Base-by-base conservation (phyloP, 176 grass and related monocot species). In the Hordeum marinum region DNA sequence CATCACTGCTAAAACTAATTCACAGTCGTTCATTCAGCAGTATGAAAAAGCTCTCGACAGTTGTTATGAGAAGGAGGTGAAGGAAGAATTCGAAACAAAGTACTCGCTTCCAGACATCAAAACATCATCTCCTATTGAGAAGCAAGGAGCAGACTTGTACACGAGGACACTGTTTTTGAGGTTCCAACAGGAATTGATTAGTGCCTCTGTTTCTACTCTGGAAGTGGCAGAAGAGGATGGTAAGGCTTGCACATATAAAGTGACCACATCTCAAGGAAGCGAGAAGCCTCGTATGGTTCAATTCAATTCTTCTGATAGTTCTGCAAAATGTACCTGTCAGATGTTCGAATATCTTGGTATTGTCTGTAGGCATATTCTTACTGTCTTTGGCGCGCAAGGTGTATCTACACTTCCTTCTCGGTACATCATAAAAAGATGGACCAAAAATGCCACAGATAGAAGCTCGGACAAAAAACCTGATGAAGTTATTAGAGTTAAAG, bases 81-180 rank as follows among this genome's bases (percentile, higher is more conserved):
- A 91, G 83, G 90, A 88, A 85, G 90, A 91, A 67, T 85, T 91
- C 17, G 90, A 91, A 65, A 91, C 90, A 27, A 91, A 88, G 75
- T 91, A 91, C 64, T 91, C 90, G 5, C 79, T 79, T 67, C 86
- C 90, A 79, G 83, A 91, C 73, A 72, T 91, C 54, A 91, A 91
- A 50, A 91, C 85, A 76, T 70, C 85, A 70, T 92, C 87, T 43
- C 75, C 87, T 86, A 84, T 92, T 34, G 90, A 92, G 60, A 92
- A 89, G 40, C 90, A 86, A 83, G 87, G 73, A 31, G 80, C 90
- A 1, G 90, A 89, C 23, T 36, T 77, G 31, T 92, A 92, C 63
- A 92, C 90, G 50, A 86, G 75, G 75, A 83, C 61, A 13, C 43
- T 92, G 68, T 92, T 92, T 68, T 83, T 83, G 66, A 92, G 86